These are phyloP conservation scores for Corynascus novoguineensis DNA, from an alignment of 495 filamentous ascomycete species.

Conservation along the genomic window DNA sequence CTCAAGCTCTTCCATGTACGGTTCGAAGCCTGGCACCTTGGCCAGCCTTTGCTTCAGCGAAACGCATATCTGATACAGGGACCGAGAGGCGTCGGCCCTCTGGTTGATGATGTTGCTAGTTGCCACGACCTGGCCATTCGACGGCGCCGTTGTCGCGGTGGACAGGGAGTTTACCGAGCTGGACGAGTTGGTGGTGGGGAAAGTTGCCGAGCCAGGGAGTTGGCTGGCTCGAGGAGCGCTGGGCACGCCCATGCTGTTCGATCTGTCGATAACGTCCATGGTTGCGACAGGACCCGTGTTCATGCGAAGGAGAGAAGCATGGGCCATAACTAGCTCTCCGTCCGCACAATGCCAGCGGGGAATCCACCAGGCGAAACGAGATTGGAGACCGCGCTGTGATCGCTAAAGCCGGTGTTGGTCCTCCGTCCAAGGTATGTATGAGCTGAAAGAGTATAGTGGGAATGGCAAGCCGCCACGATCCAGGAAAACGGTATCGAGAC, in stretches of 20 bases:
- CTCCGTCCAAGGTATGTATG: conserved; percentile 6
- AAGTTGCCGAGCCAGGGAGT: conserved; percentile 48
- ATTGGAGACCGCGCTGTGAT: conserved; percentile 7
- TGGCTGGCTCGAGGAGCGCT: conserved; percentile 48
- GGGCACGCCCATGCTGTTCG: conserved; percentile 36
- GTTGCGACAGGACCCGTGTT: conserved; percentile 45
- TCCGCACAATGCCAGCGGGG: conserved; percentile 28
- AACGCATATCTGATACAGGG: conserved; percentile 92
- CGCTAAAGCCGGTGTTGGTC: conserved; percentile 6
- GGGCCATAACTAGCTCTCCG: conserved; percentile 43
- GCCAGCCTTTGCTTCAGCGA: conserved; percentile 71
- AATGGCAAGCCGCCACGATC: too few species aligned
- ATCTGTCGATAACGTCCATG: conserved; percentile 34
- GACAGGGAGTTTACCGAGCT: conserved; percentile 47
- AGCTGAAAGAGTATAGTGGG: too few species aligned
- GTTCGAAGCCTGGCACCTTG: conserved; percentile 76
- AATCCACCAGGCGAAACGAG: conserved; percentile 17
- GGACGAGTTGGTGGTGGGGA: conserved; percentile 41
- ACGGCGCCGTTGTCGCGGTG: conserved; percentile 34
- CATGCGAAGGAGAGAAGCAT: conserved; percentile 47
- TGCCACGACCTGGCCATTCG: conserved; percentile 57
- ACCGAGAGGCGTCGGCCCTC: conserved; percentile 77
- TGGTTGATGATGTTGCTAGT: conserved; percentile 93
- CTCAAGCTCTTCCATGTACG: conserved; percentile 59
- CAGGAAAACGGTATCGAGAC: too few species aligned